Evolutionary conservation across 2,329 filamentous ascomycete genomes (phyloP).

Genomic region (Arthroderma sp.): DNA sequence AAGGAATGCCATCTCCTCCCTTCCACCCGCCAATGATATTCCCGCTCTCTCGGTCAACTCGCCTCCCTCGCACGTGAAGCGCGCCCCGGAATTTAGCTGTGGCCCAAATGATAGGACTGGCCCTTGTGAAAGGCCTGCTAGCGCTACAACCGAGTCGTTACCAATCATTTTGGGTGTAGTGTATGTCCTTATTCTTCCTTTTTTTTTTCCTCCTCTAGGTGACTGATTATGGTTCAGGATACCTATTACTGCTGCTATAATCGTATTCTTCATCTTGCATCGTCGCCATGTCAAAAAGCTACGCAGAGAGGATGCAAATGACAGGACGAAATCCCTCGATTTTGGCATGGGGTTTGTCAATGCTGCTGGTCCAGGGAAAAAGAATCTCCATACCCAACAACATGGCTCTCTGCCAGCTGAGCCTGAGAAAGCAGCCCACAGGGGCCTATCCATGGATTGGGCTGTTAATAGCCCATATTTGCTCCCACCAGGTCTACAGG

Average conservation of each 20-base stretch:
- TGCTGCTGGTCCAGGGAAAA: constrained; percentile 38
- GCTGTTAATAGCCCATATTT: constrained; percentile 75
- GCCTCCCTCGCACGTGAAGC: no score
- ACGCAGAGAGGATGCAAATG: constrained; percentile 63
- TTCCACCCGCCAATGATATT: no score
- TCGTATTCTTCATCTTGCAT: constrained; percentile 64
- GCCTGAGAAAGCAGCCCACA: no score
- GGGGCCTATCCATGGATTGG: constrained; percentile 48
- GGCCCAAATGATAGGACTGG: constrained; percentile 15
- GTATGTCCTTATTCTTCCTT: constrained; percentile 40
- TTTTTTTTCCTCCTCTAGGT: background rate
- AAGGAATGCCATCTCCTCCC: no score
- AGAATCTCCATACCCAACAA: constrained; percentile 28
- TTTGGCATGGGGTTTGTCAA: constrained; percentile 60
- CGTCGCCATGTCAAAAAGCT: constrained; percentile 61
- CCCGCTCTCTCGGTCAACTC: no score
- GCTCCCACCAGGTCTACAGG: constrained; percentile 68
- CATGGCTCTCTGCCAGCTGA: constrained; percentile 20
- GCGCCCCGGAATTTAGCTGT: constrained; percentile 7
- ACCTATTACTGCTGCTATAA: constrained; percentile 53
- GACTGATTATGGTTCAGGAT: constrained; percentile 42
- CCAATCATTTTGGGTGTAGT: constrained; percentile 56
- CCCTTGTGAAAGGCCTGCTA: constrained; percentile 47
- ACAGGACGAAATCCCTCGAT: constrained; percentile 82
- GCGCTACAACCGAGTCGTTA: constrained; percentile 43